These are phyloP conservation scores for Backusella tuberculispora DNA, from an alignment of 192 early-diverging fungal species.

Conservation along the genomic window DNA sequence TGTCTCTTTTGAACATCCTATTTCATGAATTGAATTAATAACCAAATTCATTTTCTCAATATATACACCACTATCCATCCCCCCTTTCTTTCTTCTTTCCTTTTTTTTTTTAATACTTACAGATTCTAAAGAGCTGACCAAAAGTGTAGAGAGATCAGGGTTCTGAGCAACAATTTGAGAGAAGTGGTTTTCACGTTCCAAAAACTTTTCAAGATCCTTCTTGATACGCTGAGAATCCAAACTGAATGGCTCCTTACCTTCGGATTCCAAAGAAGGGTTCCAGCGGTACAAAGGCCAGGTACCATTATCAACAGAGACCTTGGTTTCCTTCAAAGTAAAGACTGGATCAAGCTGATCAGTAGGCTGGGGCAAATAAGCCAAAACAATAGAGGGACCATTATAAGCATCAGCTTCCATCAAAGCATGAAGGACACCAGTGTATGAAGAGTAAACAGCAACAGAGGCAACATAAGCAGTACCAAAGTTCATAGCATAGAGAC, in stretches of 20 bases:
- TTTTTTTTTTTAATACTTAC: constrained; percentile 33
- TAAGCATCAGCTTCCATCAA: constrained; percentile 90
- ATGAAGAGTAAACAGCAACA: constrained; percentile 84
- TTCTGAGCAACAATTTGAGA: constrained; percentile 73
- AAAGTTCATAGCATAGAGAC: constrained; percentile 96
- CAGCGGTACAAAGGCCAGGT: constrained; percentile 96
- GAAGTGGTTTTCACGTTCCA: constrained; percentile 84
- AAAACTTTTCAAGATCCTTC: constrained; percentile 77
- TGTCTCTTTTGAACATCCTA: constrained; percentile 64
- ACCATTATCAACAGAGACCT: constrained; percentile 87
- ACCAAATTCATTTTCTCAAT: constrained; percentile 3
- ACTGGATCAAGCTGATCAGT: constrained; percentile 64
- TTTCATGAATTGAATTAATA: background rate
- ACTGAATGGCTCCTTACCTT: constrained; percentile 66
- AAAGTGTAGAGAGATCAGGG: constrained; percentile 58
- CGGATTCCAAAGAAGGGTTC: constrained; percentile 71
- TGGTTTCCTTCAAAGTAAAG: constrained; percentile 83
- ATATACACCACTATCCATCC: background rate
- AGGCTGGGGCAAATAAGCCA: constrained; percentile 78
- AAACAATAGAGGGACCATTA: constrained; percentile 85
- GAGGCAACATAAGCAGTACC: constrained; percentile 90
- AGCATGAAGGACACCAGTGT: constrained; percentile 87
- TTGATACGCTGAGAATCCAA: constrained; percentile 81
- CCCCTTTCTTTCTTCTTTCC: background rate
- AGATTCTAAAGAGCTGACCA: constrained; percentile 69